Evolutionary conservation across 768 basidiomycete species (phyloP), one percentile per base, ranked within the genome.

Genomic region (Multifurca ochricompacta): DNA sequence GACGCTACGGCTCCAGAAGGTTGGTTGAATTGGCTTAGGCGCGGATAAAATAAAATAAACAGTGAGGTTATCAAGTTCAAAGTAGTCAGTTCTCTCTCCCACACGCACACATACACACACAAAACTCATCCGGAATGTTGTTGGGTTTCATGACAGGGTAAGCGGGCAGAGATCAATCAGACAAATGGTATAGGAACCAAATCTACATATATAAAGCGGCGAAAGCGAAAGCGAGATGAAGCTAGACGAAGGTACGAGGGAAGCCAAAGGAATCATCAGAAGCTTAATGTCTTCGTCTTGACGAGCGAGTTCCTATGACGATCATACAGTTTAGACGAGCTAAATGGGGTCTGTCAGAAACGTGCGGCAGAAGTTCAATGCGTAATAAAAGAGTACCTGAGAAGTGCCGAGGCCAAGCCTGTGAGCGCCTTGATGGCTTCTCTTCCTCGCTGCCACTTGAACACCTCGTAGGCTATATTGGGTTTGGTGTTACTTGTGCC

Each of bases 271-370:
- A 46, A 23, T 43, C 37, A 51, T 62, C 43, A 66, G 59, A 62
- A 59, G 62, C 69, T 66, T 44, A 72, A 59, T 41, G 70, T 74
- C 71, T 85, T 87, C 37, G 71, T 74, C 71, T 85, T 87, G 47
- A 82, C 69, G 59, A 90, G 77, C 39, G 71, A 62, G 53, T 72
- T 77, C 68, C 77, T 81, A 67, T 86, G 85, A 61, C 79, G 78
- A 67, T 89, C 83, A 63, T 83, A 88, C 18, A 88, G 72, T 71
- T 88, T 91, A 53, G 79, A 76, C 49, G 79, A 79, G 68, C 87
- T 90, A 62, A 18, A 53, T n/a, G 44, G 18, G 30, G 42, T 21
- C 18, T 37, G 51, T 56, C 46, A 56, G 47, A 45, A 53, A 54
- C 54, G 30, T 52, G 51, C 45, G 48, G 60, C 53, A 56, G 42